Evolutionary conservation across 495 filamentous ascomycete species (phyloP).

Genomic region (Antarctomyces pellizariae): DNA sequence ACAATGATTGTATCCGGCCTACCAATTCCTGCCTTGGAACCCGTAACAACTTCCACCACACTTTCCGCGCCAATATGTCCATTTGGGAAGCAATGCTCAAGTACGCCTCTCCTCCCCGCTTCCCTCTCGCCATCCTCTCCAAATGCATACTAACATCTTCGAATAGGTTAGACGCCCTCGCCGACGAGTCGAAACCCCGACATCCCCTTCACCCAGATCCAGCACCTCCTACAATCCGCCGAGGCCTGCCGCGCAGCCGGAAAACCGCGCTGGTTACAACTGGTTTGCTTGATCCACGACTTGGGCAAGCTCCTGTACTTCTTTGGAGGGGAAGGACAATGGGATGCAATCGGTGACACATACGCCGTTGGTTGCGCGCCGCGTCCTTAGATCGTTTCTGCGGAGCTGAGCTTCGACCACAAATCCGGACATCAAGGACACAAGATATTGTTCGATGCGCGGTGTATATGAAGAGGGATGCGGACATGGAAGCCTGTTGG

Average conservation of each 20-base stretch:
- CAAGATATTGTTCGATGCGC: conserved; percentile 42
- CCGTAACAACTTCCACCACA: conserved; percentile 43
- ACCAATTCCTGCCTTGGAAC: too few relatives aligned
- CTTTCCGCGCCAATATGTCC: conserved; percentile 48
- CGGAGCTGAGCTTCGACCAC: conserved; percentile 40
- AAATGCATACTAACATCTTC: too few relatives aligned
- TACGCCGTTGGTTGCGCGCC: conserved; percentile 75
- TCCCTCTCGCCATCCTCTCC: too few relatives aligned
- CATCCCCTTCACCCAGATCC: conserved; percentile 65
- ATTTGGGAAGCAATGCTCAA: conserved; percentile 81
- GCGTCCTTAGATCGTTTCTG: too few relatives aligned
- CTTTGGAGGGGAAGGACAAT: conserved; percentile 60
- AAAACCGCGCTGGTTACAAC: conserved; percentile 83
- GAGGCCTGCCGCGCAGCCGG: conserved; percentile 74
- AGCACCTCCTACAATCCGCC: conserved; percentile 67
- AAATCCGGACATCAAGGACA: conserved; percentile 45
- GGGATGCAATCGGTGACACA: conserved; percentile 83
- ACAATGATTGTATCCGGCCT: too few relatives aligned
- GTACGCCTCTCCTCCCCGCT: too few relatives aligned
- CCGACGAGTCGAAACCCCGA: conserved; percentile 81
- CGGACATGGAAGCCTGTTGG: conserved; percentile 64
- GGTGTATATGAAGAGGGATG: conserved; percentile 61
- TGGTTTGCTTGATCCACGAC: conserved; percentile 75
- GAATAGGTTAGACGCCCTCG: conserved; percentile 69
- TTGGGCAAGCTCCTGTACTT: conserved; percentile 76